Evolutionary conservation across 1,139 yeast species (phyloP), one percentile per base, ranked within the genome.

Genomic region (Arxiozyma telluris): DNA sequence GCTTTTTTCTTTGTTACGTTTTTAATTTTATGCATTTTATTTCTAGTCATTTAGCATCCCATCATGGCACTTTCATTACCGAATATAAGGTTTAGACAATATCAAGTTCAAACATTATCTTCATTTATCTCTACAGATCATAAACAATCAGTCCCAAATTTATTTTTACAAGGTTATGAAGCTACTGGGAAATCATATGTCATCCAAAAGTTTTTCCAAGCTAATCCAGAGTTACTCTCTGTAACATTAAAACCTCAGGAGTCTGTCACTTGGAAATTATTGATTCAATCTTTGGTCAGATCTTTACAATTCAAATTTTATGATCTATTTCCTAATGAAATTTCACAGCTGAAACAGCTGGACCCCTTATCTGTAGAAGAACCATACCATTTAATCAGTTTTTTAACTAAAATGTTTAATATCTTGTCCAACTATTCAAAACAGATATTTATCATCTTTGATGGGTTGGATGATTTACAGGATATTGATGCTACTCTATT

Each of bases 301-400:
- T 53, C 55, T 6, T 53, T 64, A 8, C 65, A 65, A 49, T 49
- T 51, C 38, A 57, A 57, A 22, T 49, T 67, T 44, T 55, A 51
- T 43, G 46, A 49, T 1, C 23, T 50, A 27, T 61, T 54, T 47
- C 64, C 66, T 1, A 53, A 57, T 2, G 27, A 56, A 11, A 27
- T 38, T 11, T 4, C 8, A 4, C 22, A 42, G 21, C 38, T 47
- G 21, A 55, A 56, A n/a, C 59, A 57, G n/a, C 55, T 58, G 42
- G 70, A 68, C 53, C 64, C 69, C 5, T 55, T 65, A 18, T 63
- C 61, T 48, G 69, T 67, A 1, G 71, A 67, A 47, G 68, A 66
- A 44, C 62, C 64, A 12, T 64, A 55, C 44, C 60, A 64, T 23
- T 50, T 67, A n/a, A 57, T 63, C 3, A 61, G 60, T 44, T 58